These are phyloP conservation scores for Solanum pimpinellifolium DNA, from an alignment of 257 asterid genomes.

Conservation along the genomic window DNA sequence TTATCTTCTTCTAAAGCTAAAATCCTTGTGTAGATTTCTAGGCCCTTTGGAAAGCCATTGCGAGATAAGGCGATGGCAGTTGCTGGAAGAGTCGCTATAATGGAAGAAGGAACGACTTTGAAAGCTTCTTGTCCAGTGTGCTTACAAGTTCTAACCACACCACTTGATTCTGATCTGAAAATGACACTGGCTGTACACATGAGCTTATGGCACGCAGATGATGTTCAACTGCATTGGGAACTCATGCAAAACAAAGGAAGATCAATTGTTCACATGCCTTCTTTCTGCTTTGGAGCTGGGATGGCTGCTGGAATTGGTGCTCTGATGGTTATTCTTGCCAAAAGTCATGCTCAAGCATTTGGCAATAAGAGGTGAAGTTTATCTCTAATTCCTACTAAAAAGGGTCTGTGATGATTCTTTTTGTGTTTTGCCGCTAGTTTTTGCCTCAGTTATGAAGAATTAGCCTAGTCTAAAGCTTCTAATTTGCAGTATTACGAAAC, in stretches of 20 bases:
- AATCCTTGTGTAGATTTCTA: conserved; percentile 26
- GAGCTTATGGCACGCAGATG: conserved; percentile 87
- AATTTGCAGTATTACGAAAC: not conserved
- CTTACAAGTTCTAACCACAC: conserved; percentile 20
- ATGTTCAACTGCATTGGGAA: conserved; percentile 72
- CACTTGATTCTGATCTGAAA: conserved; percentile 31
- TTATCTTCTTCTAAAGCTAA: not conserved
- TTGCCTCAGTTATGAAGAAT: not conserved
- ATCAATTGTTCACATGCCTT: conserved; percentile 45
- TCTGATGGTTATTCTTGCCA: conserved; percentile 32
- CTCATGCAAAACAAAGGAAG: conserved; percentile 40
- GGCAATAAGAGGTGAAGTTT: conserved; percentile 4
- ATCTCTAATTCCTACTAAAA: not conserved
- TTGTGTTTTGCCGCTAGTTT: not conserved
- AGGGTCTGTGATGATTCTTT: not conserved
- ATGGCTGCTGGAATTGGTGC: conserved; percentile 52
- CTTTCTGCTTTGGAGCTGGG: conserved; percentile 52
- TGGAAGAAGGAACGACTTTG: conserved; percentile 15
- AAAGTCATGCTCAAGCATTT: conserved; percentile 15
- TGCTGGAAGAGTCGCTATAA: conserved; percentile 56
- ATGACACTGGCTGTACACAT: conserved; percentile 69
- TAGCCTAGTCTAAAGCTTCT: not conserved
- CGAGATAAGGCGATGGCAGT: conserved; percentile 64
- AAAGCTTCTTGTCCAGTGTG: conserved; percentile 81
- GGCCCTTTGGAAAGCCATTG: conserved; percentile 19